These are phyloP conservation scores for Mercurialis annua DNA, from an alignment of 345 rosid genomes.

Conservation along the genomic window DNA sequence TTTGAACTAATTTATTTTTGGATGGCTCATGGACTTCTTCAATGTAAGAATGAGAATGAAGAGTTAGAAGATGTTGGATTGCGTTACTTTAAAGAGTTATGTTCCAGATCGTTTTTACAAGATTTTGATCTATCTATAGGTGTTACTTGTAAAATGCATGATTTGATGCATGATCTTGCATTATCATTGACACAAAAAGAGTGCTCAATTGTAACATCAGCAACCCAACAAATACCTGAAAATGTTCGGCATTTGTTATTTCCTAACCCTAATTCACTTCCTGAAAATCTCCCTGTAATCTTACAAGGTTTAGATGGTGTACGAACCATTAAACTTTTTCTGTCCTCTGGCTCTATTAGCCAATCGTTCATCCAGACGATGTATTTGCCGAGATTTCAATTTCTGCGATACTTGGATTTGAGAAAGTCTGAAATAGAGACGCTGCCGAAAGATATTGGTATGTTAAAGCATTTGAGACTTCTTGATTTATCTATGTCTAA, in stretches of 20 bases:
- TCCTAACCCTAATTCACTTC: neutral
- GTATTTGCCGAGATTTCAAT: no score
- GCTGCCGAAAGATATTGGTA: constrained; percentile 19
- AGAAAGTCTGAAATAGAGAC: constrained; percentile 17
- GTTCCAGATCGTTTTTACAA: constrained; percentile 19
- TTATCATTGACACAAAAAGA: constrained; percentile 19
- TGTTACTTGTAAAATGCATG: constrained; percentile 21
- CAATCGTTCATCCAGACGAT: no score
- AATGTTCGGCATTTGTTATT: constrained; percentile 3
- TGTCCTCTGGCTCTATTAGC: no score
- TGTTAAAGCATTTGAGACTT: constrained; percentile 31
- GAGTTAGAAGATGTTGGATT: constrained; percentile 17
- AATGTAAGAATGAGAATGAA: neutral
- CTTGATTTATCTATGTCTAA: constrained; percentile 16
- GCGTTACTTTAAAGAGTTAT: constrained; percentile 2
- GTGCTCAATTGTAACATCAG: neutral
- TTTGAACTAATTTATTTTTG: neutral
- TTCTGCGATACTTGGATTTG: no score
- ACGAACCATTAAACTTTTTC: constrained; percentile 7
- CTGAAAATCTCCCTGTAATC: neutral
- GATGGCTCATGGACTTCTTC: constrained; percentile 27
- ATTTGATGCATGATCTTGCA: constrained; percentile 32
- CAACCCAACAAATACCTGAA: neutral
- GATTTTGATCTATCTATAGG: neutral
- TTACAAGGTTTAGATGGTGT: neutral